Base-by-base conservation (phyloP, 2,329 filamentous ascomycete species). In the Pseudogymnoascus sp. region DNA sequence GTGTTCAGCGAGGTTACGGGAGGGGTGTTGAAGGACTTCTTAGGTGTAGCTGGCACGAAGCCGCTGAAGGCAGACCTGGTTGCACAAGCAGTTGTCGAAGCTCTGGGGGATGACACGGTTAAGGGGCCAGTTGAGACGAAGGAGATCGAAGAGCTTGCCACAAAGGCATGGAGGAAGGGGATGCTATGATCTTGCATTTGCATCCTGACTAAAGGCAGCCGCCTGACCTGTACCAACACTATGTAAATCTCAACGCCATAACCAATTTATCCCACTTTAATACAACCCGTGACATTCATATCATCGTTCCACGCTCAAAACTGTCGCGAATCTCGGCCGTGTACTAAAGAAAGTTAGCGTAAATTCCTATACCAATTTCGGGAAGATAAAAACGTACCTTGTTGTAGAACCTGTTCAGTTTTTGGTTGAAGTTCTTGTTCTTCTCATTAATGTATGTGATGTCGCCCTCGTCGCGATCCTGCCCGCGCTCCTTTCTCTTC, bases 381-480 rank as follows among this genome's bases (percentile, higher is more conserved):
- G 11, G 59, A 25, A 18, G 12, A 33, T 35, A 14, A 14, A 16
- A 59, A 47, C 77, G 65, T 76, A 82, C 80, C 77, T 96, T 96
- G 79, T 99, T 94, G 78, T 99, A 99, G 79, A 97, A 99, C 68
- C 94, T 83, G 62, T 89, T 82, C 75, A 99, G 80, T 79, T 99
- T 97, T 79, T 96, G 87, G 85, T 99, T 99, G 80, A 99, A 99
- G 82, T 97, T 92, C 82, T 97, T 97, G 82, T 99, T 99, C 88
- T 99, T 97, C 78, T 97, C 92, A 78, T 99, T 99, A 84, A 99
- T 99, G 77, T 96, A 97, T 6, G 93, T 97, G 70, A 97, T 90
- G 76, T 99, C 94, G 28, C 86, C 88, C 59, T 92, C 90, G 67
- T 96, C 92, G 64, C 92, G 91, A 66, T 87, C 88, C 73, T 87